Evolutionary conservation across 345 rosid genomes (phyloP).

Genomic region (Eucalyptus albens): DNA sequence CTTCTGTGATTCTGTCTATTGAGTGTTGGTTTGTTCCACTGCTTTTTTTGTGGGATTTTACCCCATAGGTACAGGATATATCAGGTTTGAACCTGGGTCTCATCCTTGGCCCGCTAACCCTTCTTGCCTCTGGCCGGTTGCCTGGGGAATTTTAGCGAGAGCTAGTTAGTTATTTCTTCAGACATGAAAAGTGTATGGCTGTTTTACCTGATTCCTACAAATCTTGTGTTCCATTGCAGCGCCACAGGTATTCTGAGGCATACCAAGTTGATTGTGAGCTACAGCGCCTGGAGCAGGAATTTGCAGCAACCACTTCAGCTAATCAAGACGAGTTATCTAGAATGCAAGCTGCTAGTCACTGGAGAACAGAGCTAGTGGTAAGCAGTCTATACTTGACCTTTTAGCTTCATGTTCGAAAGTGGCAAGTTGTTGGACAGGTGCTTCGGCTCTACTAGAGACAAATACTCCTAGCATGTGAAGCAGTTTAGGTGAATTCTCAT

Average conservation of each 20-base stretch:
- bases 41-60: not conserved
- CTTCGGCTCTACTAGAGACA: not conserved
- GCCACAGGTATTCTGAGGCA: constrained; percentile 82
- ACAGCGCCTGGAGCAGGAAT: constrained; percentile 54
- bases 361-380: constrained; percentile 72
- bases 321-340: constrained; percentile 41
- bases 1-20: not conserved
- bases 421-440: not conserved
- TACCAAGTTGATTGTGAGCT: constrained; percentile 62
- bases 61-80: not conserved
- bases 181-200: not conserved
- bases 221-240: constrained; percentile 30
- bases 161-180: not conserved
- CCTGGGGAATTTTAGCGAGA: not conserved
- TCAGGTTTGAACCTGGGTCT: not conserved
- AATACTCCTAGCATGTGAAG: not conserved
- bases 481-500: not conserved
- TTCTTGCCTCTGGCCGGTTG: not conserved
- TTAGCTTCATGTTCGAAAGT: not conserved
- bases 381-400: constrained; percentile 17
- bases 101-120: not conserved
- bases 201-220: not conserved
- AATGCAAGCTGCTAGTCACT: constrained; percentile 55
- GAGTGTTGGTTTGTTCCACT: not conserved
- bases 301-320: constrained; percentile 17